These are phyloP conservation scores for Solanum okadae DNA, from an alignment of 257 asterid species.

Conservation along the genomic window DNA sequence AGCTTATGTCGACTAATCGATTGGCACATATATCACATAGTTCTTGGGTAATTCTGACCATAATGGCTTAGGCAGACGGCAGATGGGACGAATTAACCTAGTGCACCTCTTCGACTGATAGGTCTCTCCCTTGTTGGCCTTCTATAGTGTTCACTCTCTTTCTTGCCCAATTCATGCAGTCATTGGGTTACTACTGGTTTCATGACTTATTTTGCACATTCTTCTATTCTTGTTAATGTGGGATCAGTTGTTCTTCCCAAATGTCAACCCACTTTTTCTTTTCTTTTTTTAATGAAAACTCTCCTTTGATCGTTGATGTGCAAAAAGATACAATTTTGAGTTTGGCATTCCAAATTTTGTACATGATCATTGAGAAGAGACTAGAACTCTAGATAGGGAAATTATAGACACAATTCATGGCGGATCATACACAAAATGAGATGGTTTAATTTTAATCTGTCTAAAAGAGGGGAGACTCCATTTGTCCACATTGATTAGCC, in stretches of 20 bases:
- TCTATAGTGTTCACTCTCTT: background rate
- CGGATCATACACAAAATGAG: too few relatives aligned
- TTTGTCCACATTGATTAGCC: too few relatives aligned
- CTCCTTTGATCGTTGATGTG: too few relatives aligned
- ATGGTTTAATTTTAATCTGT: too few relatives aligned
- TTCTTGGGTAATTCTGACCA: background rate
- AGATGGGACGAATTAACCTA: background rate
- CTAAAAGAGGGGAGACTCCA: too few relatives aligned
- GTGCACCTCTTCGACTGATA: background rate
- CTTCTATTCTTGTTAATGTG: background rate
- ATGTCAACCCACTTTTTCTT: background rate
- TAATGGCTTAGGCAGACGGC: background rate
- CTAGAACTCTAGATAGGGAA: too few relatives aligned
- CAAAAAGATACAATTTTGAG: too few relatives aligned
- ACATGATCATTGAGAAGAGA: too few relatives aligned
- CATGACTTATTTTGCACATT: background rate
- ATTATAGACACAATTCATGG: too few relatives aligned
- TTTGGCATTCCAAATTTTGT: too few relatives aligned
- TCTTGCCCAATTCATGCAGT: background rate
- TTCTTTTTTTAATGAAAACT: too few relatives aligned
- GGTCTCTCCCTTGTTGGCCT: background rate
- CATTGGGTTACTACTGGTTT: background rate
- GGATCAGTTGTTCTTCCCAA: background rate
- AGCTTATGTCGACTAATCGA: background rate
- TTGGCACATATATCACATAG: background rate